These are phyloP conservation scores for Sporobolomyces roseus DNA, from an alignment of 768 basidiomycete genomes.

Conservation along the genomic window DNA sequence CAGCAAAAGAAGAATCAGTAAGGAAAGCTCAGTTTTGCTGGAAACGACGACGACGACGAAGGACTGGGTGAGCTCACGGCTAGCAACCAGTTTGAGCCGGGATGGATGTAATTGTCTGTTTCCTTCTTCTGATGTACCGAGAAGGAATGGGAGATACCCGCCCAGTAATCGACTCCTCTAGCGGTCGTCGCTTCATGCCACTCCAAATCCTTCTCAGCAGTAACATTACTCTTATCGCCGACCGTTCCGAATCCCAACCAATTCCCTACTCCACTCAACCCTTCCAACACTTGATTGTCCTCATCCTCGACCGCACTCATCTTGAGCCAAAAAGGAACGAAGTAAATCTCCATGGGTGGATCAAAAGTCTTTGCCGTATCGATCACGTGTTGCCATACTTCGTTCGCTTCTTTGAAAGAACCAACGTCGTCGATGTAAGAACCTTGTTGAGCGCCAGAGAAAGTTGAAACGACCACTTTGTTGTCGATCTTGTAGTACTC, in stretches of 20 bases:
- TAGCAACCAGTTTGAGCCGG: constrained; percentile 13
- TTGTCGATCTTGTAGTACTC: constrained; percentile 21
- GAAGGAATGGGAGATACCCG: neutral
- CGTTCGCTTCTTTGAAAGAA: constrained; percentile 14
- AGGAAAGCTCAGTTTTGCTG: neutral
- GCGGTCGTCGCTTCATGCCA: neutral
- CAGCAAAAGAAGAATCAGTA: no score
- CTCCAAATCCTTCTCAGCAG: constrained; percentile 6
- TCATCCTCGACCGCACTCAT: neutral
- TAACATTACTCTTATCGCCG: neutral
- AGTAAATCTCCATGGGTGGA: constrained; percentile 7
- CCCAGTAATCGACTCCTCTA: constrained; percentile 25
- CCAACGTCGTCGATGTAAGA: constrained; percentile 19
- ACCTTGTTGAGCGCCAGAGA: constrained; percentile 3
- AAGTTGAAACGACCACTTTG: constrained; percentile 23
- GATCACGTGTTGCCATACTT: constrained; percentile 6
- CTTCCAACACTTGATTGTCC: neutral
- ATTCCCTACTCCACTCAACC: constrained; percentile 14
- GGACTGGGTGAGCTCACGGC: neutral
- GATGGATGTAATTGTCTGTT: constrained; percentile 18
- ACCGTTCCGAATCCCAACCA: constrained; percentile 15
- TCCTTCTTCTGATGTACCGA: constrained; percentile 17
- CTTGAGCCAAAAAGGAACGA: constrained; percentile 16
- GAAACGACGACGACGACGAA: neutral
- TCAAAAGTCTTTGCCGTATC: neutral